These are phyloP conservation scores for Tritrichomonas foetus DNA, from an alignment of 208 protist species.

Conservation along the genomic window DNA sequence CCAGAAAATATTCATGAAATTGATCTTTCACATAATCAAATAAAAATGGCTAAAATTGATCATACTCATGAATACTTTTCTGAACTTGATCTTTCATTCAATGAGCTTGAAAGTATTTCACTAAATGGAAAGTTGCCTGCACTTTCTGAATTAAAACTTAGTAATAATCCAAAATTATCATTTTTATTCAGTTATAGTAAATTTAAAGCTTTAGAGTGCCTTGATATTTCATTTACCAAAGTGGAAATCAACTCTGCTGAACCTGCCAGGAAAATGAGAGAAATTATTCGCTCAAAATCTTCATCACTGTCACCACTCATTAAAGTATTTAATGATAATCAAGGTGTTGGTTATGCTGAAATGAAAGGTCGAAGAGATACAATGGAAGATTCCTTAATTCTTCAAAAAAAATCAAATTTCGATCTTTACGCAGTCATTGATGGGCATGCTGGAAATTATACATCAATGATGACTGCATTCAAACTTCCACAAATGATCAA, in stretches of 20 bases:
- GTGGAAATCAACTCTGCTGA: too few species aligned
- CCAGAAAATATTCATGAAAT: background rate
- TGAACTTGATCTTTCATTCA: too few species aligned
- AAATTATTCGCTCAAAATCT: background rate
- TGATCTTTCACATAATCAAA: background rate
- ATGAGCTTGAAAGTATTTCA: too few species aligned
- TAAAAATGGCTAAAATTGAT: background rate
- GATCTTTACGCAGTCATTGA: background rate
- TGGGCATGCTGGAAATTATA: background rate
- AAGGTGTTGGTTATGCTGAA: background rate
- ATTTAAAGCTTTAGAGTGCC: too few species aligned
- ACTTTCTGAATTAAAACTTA: too few species aligned
- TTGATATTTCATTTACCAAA: too few species aligned
- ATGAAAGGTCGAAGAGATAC: background rate
- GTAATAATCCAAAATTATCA: too few species aligned
- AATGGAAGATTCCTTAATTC: slow-evolving; percentile 10
- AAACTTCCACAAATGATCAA: background rate
- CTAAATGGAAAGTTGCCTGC: too few species aligned
- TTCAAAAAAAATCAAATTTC: background rate
- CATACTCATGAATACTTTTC: too few species aligned
- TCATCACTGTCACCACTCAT: background rate
- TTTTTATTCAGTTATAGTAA: too few species aligned
- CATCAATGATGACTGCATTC: background rate
- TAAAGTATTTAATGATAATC: background rate
- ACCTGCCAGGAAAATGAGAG: background rate